Evolutionary conservation across 1,284 basidiomycete genomes (phyloP), one percentile per base, ranked within the genome.

Genomic region (Apiotrichum porosum): DNA sequence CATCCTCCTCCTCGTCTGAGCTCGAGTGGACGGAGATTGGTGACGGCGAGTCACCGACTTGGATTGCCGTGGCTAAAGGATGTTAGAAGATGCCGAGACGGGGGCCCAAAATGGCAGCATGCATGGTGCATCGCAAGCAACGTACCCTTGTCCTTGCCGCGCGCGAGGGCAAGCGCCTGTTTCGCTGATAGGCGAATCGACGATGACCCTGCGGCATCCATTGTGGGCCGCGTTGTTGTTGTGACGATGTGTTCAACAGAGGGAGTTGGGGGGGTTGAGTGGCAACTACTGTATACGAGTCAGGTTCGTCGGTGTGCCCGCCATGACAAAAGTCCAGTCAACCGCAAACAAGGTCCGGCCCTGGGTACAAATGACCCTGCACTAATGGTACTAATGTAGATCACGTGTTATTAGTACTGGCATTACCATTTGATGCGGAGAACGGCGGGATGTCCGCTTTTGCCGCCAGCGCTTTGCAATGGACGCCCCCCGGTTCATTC

Each of bases 1-100:
- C 71, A 24, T 69, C 68, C 14, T 71, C 68, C 9, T 63, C 60
- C 15, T 61, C 57, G 30, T 58, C 51, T 15, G 35, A 34, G 6
- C 14, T 32, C 18, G 52, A 54, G 6, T n/a, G 39, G 9, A 49
- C 43, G n/a, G 37, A 42, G 30, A 49, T 47, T 22, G 44, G 46
- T 19, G 51, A 52, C 12, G 47, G 53, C 31, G 51, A 52, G 17
- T 17, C 23, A 0, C 42, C 39, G 21, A 55, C 36, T 21, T 48
- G 49, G 37, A 55, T 55, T 12, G 53, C 38, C 8, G 38, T 28
- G 19, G 41, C 52, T 54, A 24, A 3, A 21, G 9, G 18, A n/a
- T 37, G 35, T 44, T 22, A 44, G 31, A 28, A 28, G 8, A 28
- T 6, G 12, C 6, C 26, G 12, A 28, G 26, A 28, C 26, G 26